Conservation (phyloP, 2,329 filamentous ascomycete species). For the Thielaviopsis euricoi region DNA sequence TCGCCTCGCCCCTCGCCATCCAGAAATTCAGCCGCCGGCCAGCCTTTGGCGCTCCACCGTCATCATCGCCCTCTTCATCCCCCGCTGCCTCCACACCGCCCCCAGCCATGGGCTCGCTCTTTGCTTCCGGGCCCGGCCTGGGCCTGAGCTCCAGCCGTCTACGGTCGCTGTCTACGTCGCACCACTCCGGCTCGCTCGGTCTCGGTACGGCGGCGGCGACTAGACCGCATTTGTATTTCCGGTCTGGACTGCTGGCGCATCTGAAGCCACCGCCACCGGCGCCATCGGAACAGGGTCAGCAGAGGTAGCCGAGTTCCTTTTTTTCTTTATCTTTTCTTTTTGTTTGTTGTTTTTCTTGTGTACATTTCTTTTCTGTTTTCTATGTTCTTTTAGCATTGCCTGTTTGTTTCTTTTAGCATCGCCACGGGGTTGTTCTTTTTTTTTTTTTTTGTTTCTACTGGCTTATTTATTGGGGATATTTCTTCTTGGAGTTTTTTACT, state of each 20-base stretch:
- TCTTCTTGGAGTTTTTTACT: not conserved
- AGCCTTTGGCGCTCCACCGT: not conserved
- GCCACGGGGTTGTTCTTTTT: not conserved
- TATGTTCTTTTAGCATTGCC: not conserved
- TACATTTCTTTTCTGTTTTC: not conserved
- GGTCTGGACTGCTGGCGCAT: not conserved
- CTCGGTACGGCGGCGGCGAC: not conserved
- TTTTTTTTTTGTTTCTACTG: too few species aligned
- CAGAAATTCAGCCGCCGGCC: conserved; percentile 1
- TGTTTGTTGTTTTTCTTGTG: not conserved
- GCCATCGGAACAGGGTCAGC: not conserved
- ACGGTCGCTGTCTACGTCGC: conserved; percentile 2
- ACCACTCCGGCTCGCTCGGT: not conserved
- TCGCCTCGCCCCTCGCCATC: not conserved
- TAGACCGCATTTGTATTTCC: conserved; percentile 1
- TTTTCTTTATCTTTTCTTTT: not conserved
- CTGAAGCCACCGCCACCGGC: not conserved
- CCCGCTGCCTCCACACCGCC: not conserved
- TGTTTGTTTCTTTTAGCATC: not conserved
- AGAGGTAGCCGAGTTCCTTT: not conserved
- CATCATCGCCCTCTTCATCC: not conserved
- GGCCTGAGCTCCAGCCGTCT: not conserved
- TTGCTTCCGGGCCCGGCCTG: not conserved
- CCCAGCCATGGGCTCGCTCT: not conserved
- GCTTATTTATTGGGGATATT: not conserved